Conservation (phyloP, 306 rosid species). For the Cyamopsis tetragonoloba region DNA sequence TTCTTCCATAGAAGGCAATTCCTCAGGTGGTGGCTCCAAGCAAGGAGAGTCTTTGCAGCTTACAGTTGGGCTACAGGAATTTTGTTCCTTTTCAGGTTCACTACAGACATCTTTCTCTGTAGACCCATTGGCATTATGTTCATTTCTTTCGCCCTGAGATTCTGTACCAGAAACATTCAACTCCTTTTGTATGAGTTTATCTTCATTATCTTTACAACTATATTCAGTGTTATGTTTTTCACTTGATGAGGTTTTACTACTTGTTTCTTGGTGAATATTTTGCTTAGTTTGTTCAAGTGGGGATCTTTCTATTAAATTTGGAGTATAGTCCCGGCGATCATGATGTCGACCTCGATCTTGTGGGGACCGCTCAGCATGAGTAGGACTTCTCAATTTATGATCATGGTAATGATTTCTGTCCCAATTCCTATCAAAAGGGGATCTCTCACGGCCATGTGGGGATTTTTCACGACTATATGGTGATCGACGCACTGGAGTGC, state of each 20-base stretch:
- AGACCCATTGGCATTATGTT: slow-evolving; percentile 34
- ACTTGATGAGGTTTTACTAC: slow-evolving; percentile 44
- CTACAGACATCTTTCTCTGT: slow-evolving; percentile 39
- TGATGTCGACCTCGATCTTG: slow-evolving; percentile 55
- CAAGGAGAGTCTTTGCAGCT: slow-evolving; percentile 45
- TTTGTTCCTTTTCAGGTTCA: slow-evolving; percentile 49
- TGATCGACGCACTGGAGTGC: slow-evolving; percentile 55
- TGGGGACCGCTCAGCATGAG: slow-evolving; percentile 52
- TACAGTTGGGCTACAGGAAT: slow-evolving; percentile 52
- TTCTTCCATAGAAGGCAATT: slow-evolving; percentile 94
- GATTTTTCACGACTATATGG: slow-evolving; percentile 46
- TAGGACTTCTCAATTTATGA: slow-evolving; percentile 58
- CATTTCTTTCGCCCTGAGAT: slow-evolving; percentile 48
- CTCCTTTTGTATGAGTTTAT: slow-evolving; percentile 53
- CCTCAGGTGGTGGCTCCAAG: slow-evolving; percentile 56
- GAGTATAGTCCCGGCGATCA: slow-evolving; percentile 56
- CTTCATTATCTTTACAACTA: slow-evolving; percentile 55
- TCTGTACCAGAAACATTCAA: slow-evolving; percentile 52
- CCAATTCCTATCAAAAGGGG: slow-evolving; percentile 57
- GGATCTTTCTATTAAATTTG: slow-evolving; percentile 58
- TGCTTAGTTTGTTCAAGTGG: slow-evolving; percentile 51
- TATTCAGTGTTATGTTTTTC: slow-evolving; percentile 47
- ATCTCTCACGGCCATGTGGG: slow-evolving; percentile 53
- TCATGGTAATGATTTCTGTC: slow-evolving; percentile 73
- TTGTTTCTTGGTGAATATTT: slow-evolving; percentile 43